Percentiles rank a stretch among this genome's conserved stretches.
These are phyloP conservation scores for Amphicarpaea edgeworthii DNA, from an alignment of 306 rosid species.

Conservation along the genomic window DNA sequence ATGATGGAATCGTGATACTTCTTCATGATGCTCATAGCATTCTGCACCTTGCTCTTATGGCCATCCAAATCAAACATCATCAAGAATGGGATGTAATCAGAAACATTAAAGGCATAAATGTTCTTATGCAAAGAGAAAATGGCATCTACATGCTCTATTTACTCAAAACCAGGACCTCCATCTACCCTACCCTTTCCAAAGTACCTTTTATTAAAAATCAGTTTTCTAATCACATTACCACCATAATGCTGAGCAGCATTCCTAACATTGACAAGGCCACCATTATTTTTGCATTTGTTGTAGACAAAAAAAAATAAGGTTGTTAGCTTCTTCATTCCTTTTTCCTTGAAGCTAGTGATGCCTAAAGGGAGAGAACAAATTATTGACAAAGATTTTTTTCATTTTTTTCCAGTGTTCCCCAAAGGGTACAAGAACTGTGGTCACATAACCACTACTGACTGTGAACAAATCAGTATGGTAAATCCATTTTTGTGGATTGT, in stretches of 20 bases:
- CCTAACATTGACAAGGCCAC: slow-evolving; percentile 37
- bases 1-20: background rate
- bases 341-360: slow-evolving; percentile 29
- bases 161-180: slow-evolving; percentile 42
- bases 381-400: slow-evolving; percentile 26
- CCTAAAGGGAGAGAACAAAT: background rate
- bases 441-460: slow-evolving; percentile 40
- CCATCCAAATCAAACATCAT: background rate
- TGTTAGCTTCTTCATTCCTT: slow-evolving; percentile 44
- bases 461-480: too few relatives aligned
- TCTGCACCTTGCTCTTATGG: slow-evolving; percentile 1
- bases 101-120: slow-evolving; percentile 43
- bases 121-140: slow-evolving; percentile 42
- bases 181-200: slow-evolving; percentile 48
- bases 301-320: slow-evolving; percentile 37
- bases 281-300: slow-evolving; percentile 4
- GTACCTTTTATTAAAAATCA: slow-evolving; percentile 51
- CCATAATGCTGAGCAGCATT: slow-evolving; percentile 38
- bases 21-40: background rate
- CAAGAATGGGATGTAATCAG: slow-evolving; percentile 39
- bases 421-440: slow-evolving; percentile 1
- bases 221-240: slow-evolving; percentile 44
- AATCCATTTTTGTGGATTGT: too few relatives aligned
- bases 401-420: slow-evolving; percentile 45
- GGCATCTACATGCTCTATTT: slow-evolving; percentile 33